A percentile compares a stretch with the other conserved stretches of the same genome.
phyloP scores from a whole-genome alignment of 169 alveolate genomes.

The Plasmodium gonderi region DNA sequence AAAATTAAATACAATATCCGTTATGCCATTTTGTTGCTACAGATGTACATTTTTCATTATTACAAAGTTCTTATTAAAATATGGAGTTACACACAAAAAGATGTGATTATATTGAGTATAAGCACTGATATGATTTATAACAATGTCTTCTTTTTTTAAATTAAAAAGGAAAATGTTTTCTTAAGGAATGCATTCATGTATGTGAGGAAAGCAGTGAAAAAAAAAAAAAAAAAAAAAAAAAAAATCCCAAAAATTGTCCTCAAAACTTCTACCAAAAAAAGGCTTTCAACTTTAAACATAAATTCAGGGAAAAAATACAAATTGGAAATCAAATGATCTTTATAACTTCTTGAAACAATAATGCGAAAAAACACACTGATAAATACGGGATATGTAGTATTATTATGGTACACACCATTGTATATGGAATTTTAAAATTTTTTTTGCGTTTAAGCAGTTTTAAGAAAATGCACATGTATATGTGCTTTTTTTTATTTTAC shows the following conservation, averaged over 20 bases:
- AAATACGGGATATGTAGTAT: background rate
- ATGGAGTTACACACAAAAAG: background rate
- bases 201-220: background rate
- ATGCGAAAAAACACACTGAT: background rate
- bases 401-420: background rate
- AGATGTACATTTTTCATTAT: background rate
- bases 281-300: background rate
- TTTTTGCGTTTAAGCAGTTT: background rate
- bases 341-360: background rate
- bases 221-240: background rate
- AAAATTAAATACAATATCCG: background rate
- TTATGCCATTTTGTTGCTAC: background rate
- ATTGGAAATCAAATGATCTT: background rate
- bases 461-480: background rate
- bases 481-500: conserved; percentile 11
- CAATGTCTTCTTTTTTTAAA: background rate
- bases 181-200: background rate
- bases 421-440: no score
- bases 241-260: background rate
- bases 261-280: background rate
- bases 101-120: background rate
- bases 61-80: background rate
- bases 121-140: background rate
- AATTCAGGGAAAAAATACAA: background rate
- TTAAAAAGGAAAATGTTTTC: background rate